Percentiles rank a stretch among this genome's conserved stretches.
phyloP scores from a whole-genome alignment of 805 yeast species.

The Candida montana region DNA sequence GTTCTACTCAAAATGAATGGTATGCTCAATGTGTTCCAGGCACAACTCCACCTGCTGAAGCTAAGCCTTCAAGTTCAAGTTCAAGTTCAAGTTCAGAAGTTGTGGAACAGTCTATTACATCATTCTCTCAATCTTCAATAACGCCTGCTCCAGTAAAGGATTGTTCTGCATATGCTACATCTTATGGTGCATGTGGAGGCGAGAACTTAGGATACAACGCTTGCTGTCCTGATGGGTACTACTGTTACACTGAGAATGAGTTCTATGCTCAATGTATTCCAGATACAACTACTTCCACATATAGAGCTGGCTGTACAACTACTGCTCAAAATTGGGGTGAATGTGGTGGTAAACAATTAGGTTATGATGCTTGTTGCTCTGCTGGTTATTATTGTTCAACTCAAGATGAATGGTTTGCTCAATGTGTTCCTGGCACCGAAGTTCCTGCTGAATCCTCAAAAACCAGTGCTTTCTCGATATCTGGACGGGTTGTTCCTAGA shows the following conservation, averaged over 20 bases:
- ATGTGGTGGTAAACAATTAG: constrained; percentile 17
- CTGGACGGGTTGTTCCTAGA: background rate
- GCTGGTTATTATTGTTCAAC: constrained; percentile 10
- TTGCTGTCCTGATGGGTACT: constrained; percentile 10
- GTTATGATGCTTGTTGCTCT: constrained; percentile 12
- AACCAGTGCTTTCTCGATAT: background rate
- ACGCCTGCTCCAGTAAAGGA: background rate
- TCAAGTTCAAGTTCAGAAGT: background rate
- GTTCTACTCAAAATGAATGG: constrained; percentile 9
- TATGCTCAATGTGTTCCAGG: constrained; percentile 15
- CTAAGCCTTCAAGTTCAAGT: constrained; percentile 1
- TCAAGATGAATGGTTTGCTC: constrained; percentile 13
- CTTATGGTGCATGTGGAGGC: constrained; percentile 18
- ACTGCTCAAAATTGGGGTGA: constrained; percentile 8
- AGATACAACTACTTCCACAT: constrained; percentile 3
- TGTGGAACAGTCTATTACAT: background rate
- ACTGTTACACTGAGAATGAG: constrained; percentile 8
- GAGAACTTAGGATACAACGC: constrained; percentile 4
- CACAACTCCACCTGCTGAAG: background rate
- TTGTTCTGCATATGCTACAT: constrained; percentile 2
- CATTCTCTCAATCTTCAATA: background rate
- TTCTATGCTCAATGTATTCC: constrained; percentile 14
- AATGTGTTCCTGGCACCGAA: constrained; percentile 14
- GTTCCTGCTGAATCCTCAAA: background rate
- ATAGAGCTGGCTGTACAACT: background rate